Base-by-base conservation (phyloP, 805 yeast species). In the Blastobotrys attinorum region DNA sequence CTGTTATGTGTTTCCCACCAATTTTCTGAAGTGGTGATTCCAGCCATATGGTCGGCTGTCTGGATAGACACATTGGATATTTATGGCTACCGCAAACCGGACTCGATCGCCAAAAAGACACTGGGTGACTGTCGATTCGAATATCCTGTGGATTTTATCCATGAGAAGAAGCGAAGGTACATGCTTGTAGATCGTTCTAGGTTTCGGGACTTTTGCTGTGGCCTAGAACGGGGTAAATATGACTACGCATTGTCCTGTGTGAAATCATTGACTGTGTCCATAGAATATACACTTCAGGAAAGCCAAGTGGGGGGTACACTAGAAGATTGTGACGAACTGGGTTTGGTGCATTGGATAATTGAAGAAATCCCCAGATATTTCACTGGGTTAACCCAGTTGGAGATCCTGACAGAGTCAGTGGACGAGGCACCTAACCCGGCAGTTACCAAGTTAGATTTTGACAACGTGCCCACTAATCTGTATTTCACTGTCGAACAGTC, bases 261-360 rank as follows among this genome's bases (percentile, higher is more conserved):
- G 4, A 32, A 16, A 17, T 15, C 36, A 5, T 22, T 32, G 36
- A 32, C 17, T 5, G 36, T 32, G 17, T 32, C 36, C 17, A n/a
- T 17, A 3, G 36, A 32, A 32, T 32, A 32, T 17, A 32, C 36
- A 8, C 4, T 32, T 4, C 10, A 15, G 6, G 20, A 16, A 6
- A 15, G 20, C 6, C 36, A 32, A 5, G 36, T 32, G 4, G 10
- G 15, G 36, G 36, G 36, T 3, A 17, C 21, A 5, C 21, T 32
- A 22, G 36, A 15, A 4, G 36, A 32, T 5, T 32, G 36, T 22
- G 36, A 32, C 10, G 36, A 32, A 11, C 18, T 32, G 15, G 36
- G 36, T 3, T 17, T 32, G 20, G 36, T 32, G 36, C 36, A 32
- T 16, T 32, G 36, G 36, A 20, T 32, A n/a, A 32, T 32, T 32